Percentiles rank a stretch among this genome's conserved stretches.
Evolutionary conservation across 306 rosid genomes (phyloP).

Genomic region (Rosa multiflora): DNA sequence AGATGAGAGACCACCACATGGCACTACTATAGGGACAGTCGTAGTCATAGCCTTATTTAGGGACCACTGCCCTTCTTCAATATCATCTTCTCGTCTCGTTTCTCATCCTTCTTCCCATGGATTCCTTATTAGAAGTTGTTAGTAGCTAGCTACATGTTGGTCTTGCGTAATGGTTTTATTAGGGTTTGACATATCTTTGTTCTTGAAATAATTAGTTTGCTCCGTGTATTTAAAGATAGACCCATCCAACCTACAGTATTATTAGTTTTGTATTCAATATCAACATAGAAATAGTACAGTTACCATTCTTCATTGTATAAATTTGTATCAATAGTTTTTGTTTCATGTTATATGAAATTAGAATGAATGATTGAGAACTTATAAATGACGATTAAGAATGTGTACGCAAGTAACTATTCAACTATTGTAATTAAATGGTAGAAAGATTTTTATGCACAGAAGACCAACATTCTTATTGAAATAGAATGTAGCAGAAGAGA

Average conservation of each 20-base stretch:
- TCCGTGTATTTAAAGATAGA: no score
- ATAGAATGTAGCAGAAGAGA: no score
- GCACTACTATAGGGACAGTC: slow-evolving; percentile 24
- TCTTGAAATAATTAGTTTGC: neutral
- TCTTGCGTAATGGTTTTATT: neutral
- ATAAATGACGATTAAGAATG: no score
- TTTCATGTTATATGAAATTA: no score
- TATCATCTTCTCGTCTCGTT: slow-evolving; percentile 17
- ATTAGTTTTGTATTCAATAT: neutral
- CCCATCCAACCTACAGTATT: neutral
- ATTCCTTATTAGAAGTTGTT: slow-evolving; percentile 8
- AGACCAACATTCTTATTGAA: no score
- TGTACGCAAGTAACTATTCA: no score
- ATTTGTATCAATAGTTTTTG: no score
- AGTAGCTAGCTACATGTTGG: neutral
- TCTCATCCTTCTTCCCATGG: slow-evolving; percentile 7
- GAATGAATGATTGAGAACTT: no score
- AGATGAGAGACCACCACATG: slow-evolving; percentile 37
- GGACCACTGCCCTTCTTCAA: slow-evolving; percentile 48
- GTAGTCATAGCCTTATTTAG: slow-evolving; percentile 14
- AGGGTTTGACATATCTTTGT: slow-evolving; percentile 3
- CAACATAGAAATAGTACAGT: neutral
- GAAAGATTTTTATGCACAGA: no score
- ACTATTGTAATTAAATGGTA: no score
- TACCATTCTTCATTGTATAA: no score